Conservation (phyloP, 2,329 filamentous ascomycete species). For the Cladobotryum mycophilum region DNA sequence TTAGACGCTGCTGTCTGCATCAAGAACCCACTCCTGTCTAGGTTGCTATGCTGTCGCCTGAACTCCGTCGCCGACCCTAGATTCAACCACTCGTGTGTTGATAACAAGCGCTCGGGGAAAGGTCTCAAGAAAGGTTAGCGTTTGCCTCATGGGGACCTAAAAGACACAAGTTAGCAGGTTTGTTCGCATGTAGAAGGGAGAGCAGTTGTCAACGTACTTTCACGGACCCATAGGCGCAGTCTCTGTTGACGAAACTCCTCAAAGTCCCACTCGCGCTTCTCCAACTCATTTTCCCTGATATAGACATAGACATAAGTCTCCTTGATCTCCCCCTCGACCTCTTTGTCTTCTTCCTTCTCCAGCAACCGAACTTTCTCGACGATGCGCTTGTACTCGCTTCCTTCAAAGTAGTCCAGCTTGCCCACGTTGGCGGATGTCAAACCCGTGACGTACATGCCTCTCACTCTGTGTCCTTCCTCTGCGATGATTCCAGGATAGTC, state of each 20-base stretch:
- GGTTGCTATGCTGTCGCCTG: too few relatives aligned
- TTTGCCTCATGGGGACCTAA: background rate
- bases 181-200: background rate
- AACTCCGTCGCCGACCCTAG: too few relatives aligned
- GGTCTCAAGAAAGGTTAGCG: background rate
- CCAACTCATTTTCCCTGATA: conserved; percentile 45
- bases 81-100: too few relatives aligned
- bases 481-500: conserved; percentile 79
- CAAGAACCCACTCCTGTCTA: too few relatives aligned
- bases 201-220: conserved; percentile 22
- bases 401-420: conserved; percentile 78
- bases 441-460: conserved; percentile 71
- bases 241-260: conserved; percentile 75
- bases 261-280: conserved; percentile 81
- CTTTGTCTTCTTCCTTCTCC: conserved; percentile 30
- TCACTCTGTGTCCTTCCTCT: conserved; percentile 51
- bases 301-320: conserved; percentile 62
- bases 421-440: conserved; percentile 70
- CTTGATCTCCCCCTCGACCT: conserved; percentile 40
- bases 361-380: conserved; percentile 48
- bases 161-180: background rate
- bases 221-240: conserved; percentile 47
- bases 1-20: too few relatives aligned
- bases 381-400: conserved; percentile 60
- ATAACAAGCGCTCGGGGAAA: too few relatives aligned